Evolutionary conservation across 2,329 filamentous ascomycete species (phyloP).

Genomic region (Metarhizium brunneum): DNA sequence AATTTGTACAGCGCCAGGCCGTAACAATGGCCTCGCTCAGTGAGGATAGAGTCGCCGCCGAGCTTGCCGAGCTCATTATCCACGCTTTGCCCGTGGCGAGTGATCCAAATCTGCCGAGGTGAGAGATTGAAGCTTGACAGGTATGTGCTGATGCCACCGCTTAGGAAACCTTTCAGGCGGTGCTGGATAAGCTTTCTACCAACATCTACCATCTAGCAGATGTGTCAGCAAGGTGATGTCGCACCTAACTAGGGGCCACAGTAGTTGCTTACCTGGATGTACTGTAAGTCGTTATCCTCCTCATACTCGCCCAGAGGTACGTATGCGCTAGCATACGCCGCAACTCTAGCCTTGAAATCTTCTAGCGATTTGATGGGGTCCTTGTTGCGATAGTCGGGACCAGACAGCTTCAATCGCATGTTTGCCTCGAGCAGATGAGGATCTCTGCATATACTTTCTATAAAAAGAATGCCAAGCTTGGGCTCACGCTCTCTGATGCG

Average conservation of each 20-base stretch:
- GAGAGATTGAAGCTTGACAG: constrained; percentile 95
- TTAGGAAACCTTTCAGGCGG: constrained; percentile 84
- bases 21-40: constrained; percentile 70
- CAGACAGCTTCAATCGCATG: constrained; percentile 92
- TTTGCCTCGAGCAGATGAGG: constrained; percentile 81
- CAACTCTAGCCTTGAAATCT: constrained; percentile 89
- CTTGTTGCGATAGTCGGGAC: constrained; percentile 91
- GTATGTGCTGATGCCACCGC: constrained; percentile 87
- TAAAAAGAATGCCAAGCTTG: constrained; percentile 83
- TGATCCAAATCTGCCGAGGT: constrained; percentile 96
- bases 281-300: constrained; percentile 83
- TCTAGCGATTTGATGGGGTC: constrained; percentile 75
- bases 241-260: not conserved
- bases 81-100: constrained; percentile 80
- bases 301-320: constrained; percentile 85
- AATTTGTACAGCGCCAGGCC: constrained; percentile 73
- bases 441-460: constrained; percentile 90
- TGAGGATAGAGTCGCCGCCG: constrained; percentile 81
- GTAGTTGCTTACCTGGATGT: constrained; percentile 58
- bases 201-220: constrained; percentile 80
- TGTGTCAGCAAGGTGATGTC: constrained; percentile 15
- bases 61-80: constrained; percentile 86
- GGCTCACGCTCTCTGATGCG: constrained; percentile 76
- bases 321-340: constrained; percentile 90
- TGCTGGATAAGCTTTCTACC: constrained; percentile 89